These are phyloP conservation scores for Gloeopeniophorella convolvens DNA, from an alignment of 768 basidiomycete genomes.

Conservation along the genomic window DNA sequence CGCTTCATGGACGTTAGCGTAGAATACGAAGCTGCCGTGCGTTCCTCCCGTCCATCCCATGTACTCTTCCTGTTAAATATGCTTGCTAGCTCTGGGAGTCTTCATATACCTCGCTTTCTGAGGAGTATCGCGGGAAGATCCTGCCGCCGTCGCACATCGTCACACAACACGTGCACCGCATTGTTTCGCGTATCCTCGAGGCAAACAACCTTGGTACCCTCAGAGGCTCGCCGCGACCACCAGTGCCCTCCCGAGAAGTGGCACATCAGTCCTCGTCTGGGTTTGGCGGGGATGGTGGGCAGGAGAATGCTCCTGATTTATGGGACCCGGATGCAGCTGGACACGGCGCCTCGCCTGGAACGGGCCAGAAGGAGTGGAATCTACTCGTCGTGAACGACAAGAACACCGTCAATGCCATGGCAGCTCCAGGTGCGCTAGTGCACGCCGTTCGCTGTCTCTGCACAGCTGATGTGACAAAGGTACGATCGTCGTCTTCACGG, in stretches of 20 bases:
- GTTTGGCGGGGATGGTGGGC: neutral
- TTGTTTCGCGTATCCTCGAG: slow-evolving; percentile 63
- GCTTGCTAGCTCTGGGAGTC: slow-evolving; percentile 37
- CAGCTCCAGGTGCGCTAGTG: slow-evolving; percentile 48
- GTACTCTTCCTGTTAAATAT: neutral
- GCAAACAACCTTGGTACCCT: slow-evolving; percentile 68
- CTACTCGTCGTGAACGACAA: slow-evolving; percentile 73
- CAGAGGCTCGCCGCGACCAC: slow-evolving; percentile 25
- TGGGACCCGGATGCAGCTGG: slow-evolving; percentile 25
- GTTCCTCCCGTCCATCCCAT: slow-evolving; percentile 12
- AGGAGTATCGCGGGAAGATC: slow-evolving; percentile 45
- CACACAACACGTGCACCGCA: slow-evolving; percentile 57
- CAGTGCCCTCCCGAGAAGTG: slow-evolving; percentile 21
- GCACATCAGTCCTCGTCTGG: slow-evolving; percentile 22
- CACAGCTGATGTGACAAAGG: slow-evolving; percentile 32
- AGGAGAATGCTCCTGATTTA: neutral
- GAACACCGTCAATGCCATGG: slow-evolving; percentile 70
- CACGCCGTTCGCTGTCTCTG: neutral
- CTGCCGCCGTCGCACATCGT: slow-evolving; percentile 64
- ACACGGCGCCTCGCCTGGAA: neutral
- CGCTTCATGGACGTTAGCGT: slow-evolving; percentile 78
- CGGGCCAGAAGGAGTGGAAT: slow-evolving; percentile 44
- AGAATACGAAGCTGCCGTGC: slow-evolving; percentile 48
- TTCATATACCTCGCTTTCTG: slow-evolving; percentile 38
- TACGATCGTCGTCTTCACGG: slow-evolving; percentile 82